Evolutionary conservation across 192 early-diverging fungal species (phyloP), one percentile per base, ranked within the genome.

Genomic region (Coemansia sp.): DNA sequence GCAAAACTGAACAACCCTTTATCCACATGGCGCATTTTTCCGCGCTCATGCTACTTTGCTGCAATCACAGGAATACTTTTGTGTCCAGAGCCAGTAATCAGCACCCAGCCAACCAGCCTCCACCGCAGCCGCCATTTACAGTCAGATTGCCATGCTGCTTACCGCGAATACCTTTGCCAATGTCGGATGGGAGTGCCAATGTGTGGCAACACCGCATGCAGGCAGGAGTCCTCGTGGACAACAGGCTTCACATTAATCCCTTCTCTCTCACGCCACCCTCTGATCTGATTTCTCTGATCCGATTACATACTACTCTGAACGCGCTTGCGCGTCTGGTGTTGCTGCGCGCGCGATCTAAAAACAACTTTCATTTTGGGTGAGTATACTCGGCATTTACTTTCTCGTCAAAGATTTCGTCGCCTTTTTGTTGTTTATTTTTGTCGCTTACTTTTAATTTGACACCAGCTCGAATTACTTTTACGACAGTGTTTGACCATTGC

Each of bases 251-350:
- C 24, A 27, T 27, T 48, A 19, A 45, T 45, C n/a, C 3, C 16
- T n/a, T 27, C 48, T 31, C 11, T 27, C 51, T 54, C 51, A 31
- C 51, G 51, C 51, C 29, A 54, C 51, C 29, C 27, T 54, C 27
- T 54, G 51, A 54, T 54, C 29, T 54, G 51, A 54, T 27, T 31
- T 24, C 21, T 54, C 51, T 54, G 51, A 54, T 54, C 51, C 51
- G 51, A 54, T 33, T 54, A 54, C 51, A 31, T 4, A 54, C 51
- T 54, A 31, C 27, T 54, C 29, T 31, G 29, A 31, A 54, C 51
- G 51, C 51, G 51, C 14, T 14, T 14, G 27, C 51, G 51, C 51
- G 51, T 54, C 10, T 29, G 8, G 44, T 19, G 19, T 54, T 54
- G 51, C 51, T 54, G 51, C 51, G 50, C 42, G 42, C 50, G 51